Evolutionary conservation across 2,329 filamentous ascomycete genomes (phyloP), one percentile per base, ranked within the genome.

Genomic region (Aspergillus jensenii): DNA sequence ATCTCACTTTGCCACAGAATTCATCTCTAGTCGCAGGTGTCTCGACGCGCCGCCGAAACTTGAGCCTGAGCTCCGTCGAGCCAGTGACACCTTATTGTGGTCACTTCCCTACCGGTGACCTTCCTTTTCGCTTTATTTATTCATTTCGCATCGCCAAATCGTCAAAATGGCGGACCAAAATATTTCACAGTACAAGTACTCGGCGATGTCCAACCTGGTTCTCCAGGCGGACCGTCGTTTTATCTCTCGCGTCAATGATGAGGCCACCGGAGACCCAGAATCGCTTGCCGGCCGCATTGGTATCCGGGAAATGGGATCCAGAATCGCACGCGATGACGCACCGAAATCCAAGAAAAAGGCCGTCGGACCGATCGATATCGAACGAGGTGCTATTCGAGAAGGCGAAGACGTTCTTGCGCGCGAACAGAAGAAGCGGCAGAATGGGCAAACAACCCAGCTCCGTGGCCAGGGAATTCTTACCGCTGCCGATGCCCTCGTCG

Each of bases 121-220:
- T 65, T 58, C 61, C 46, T 53, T 59, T 56, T 44, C 43, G n/a
- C 33, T 56, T 58, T 59, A 61, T 62, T 58, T 53, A 23, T 60
- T 52, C 44, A 55, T 58, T 41, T 47, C 46, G 25, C 15, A 37
- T 43, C 12, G 39, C 40, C 25, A 55, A 23, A 59, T 62, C 60
- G 55, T 62, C 73, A 81, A 75, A 54, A 93, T 93, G 90, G 84
- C 89, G 76, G 90, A 83, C 69, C 78, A 81, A 64, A 82, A 84
- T 89, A 90, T 96, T 71, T 93, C 91, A 78, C 93, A 96, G 79
- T 97, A 96, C 85, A 97, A 97, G 79, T 96, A 97, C 86, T 92
- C 92, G 87, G 92, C 91, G 77, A 98, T 99, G 95, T 99, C 95
- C 81, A 99, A 99, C 87, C 89, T 99, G 91, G 95, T 99, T 74